Conservation (phyloP, 2,329 filamentous ascomycete species). For the Ophiostoma populinum region DNA sequence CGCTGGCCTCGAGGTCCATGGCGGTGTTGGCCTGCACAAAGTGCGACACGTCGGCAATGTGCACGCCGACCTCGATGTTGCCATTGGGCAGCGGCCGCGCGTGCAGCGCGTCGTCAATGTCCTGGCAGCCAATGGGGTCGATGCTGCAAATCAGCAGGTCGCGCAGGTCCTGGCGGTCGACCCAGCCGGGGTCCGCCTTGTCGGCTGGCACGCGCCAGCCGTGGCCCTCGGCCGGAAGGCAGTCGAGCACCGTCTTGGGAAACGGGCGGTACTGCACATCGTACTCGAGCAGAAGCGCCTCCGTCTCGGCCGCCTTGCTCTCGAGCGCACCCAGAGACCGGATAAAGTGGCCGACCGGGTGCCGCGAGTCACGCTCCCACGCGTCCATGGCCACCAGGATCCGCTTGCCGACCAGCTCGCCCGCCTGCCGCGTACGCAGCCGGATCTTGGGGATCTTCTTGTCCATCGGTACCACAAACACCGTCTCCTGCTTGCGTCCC, state of each 20-base stretch:
- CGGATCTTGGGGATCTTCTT: slow-evolving; percentile 94
- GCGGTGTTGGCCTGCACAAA: slow-evolving; percentile 95
- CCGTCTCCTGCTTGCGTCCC: slow-evolving; percentile 72
- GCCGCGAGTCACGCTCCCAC: slow-evolving; percentile 86
- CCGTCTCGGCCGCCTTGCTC: slow-evolving; percentile 93
- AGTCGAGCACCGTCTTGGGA: slow-evolving; percentile 87
- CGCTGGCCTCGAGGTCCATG: slow-evolving; percentile 90
- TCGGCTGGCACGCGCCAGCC: slow-evolving; percentile 82
- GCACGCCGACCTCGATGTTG: slow-evolving; percentile 89
- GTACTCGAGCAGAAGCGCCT: slow-evolving; percentile 83
- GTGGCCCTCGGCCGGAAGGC: slow-evolving; percentile 77
- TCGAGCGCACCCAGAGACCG: slow-evolving; percentile 85
- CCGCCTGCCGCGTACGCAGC: slow-evolving; percentile 76
- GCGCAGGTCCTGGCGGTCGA: slow-evolving; percentile 65
- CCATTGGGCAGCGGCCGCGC: slow-evolving; percentile 73
- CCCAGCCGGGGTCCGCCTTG: slow-evolving; percentile 72
- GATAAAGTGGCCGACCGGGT: slow-evolving; percentile 86
- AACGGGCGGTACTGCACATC: slow-evolving; percentile 97
- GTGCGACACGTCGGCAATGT: slow-evolving; percentile 98
- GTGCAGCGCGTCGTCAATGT: slow-evolving; percentile 95
- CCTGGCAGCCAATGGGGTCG: slow-evolving; percentile 86
- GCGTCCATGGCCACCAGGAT: slow-evolving; percentile 86
- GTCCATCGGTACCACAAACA: slow-evolving; percentile 96
- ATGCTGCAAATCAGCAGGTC: slow-evolving; percentile 90
- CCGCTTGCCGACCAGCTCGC: slow-evolving; percentile 76